Conservation (phyloP, 2,329 filamentous ascomycete genomes). For the Fusarium proliferatum region DNA sequence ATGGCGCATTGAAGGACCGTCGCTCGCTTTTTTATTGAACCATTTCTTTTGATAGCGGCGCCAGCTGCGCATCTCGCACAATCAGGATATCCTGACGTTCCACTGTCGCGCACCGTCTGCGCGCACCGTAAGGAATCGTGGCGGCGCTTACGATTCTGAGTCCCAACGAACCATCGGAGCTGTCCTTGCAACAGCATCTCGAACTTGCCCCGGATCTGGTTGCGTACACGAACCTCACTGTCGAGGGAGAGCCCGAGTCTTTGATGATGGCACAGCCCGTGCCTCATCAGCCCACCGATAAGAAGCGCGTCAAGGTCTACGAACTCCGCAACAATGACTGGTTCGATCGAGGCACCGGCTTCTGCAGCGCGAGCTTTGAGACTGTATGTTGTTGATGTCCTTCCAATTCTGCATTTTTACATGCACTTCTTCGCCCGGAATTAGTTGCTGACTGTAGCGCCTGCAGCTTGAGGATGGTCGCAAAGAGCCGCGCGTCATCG, state of each 20-base stretch:
- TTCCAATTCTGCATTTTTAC: constrained; percentile 6
- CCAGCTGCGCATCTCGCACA: constrained; percentile 28
- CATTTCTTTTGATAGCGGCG: constrained; percentile 31
- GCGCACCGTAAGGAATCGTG: constrained; percentile 58
- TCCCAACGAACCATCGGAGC: constrained; percentile 63
- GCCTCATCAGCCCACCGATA: constrained; percentile 75
- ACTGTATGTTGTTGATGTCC: constrained; percentile 67
- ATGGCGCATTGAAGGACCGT: constrained; percentile 49
- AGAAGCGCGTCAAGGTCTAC: constrained; percentile 95
- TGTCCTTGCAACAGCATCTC: constrained; percentile 70
- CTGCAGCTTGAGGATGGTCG: constrained; percentile 66
- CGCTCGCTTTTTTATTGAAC: constrained; percentile 32
- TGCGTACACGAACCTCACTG: constrained; percentile 60
- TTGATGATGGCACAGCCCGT: constrained; percentile 78
- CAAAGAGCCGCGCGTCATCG: constrained; percentile 88
- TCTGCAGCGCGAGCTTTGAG: constrained; percentile 83
- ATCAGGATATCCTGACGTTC: constrained; percentile 21
- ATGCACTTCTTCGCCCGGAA: constrained; percentile 16
- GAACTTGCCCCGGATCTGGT: constrained; percentile 65
- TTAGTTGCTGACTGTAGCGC: constrained; percentile 43
- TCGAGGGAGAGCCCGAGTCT: constrained; percentile 67
- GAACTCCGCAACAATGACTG: constrained; percentile 99
- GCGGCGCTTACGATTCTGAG: constrained; percentile 67
- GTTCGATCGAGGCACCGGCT: constrained; percentile 97
- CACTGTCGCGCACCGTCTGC: constrained; percentile 43